Percentiles rank a stretch among this genome's conserved stretches.
These are phyloP conservation scores for Hortiboletus campestris DNA, from an alignment of 768 basidiomycete genomes.

Conservation along the genomic window DNA sequence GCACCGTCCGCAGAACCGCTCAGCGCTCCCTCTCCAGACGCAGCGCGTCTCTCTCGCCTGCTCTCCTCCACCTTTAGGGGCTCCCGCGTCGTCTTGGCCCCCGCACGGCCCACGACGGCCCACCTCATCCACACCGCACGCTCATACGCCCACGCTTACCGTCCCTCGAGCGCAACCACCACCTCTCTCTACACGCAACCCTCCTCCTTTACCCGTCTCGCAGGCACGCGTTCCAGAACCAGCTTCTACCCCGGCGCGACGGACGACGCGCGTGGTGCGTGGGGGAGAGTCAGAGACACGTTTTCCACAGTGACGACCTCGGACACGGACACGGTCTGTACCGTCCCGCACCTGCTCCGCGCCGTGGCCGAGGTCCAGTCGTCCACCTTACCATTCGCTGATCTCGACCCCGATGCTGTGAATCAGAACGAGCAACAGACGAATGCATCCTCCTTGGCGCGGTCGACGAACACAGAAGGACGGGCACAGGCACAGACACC, in stretches of 20 bases:
- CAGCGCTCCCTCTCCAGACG: neutral
- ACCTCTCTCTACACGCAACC: conserved; percentile 18
- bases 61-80: conserved; percentile 22
- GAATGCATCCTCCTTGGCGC: neutral
- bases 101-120: conserved; percentile 15
- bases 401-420: neutral
- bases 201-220: neutral
- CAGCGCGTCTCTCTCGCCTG: conserved; percentile 19
- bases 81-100: conserved; percentile 1
- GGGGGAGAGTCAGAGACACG: conserved; percentile 12
- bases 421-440: no score
- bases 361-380: neutral
- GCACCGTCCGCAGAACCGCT: conserved; percentile 17
- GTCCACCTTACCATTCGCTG: neutral
- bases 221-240: conserved; percentile 14
- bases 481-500: neutral
- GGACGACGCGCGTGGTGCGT: neutral
- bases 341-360: conserved; percentile 1
- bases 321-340: conserved; percentile 13
- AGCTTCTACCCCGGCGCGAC: conserved; percentile 6
- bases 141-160: conserved; percentile 15
- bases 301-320: conserved; percentile 23
- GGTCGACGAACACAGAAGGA: neutral
- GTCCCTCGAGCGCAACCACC: conserved; percentile 8
- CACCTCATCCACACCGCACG: conserved; percentile 18